Percentiles rank a stretch among this genome's conserved stretches.
Conservation (phyloP, 2,329 filamentous ascomycete species). For the Aspergillus intermedius region DNA sequence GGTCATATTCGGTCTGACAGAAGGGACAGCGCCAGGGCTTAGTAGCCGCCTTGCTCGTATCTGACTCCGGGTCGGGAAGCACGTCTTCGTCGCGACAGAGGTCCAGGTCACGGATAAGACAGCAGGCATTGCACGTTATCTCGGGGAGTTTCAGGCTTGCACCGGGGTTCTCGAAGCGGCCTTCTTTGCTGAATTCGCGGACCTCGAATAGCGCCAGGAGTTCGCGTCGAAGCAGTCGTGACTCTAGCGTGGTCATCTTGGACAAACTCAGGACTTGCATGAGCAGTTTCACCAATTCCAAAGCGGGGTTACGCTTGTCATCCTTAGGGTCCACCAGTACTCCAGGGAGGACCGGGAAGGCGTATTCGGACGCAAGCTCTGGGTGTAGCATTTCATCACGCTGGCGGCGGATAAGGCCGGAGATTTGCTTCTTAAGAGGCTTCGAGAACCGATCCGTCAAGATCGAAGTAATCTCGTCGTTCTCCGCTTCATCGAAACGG, state of each 20-base stretch:
- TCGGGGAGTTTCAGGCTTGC: constrained; percentile 66
- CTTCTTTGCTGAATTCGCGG: constrained; percentile 83
- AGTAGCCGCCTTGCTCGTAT: constrained; percentile 23
- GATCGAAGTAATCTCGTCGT: constrained; percentile 56
- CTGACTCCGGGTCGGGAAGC: constrained; percentile 47
- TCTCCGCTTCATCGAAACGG: constrained; percentile 53
- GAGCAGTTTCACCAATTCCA: constrained; percentile 86
- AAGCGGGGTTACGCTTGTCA: constrained; percentile 65
- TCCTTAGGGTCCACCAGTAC: constrained; percentile 41
- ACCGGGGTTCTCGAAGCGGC: constrained; percentile 80
- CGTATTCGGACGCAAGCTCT: constrained; percentile 79
- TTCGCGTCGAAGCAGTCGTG: constrained; percentile 80
- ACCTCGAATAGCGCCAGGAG: constrained; percentile 86
- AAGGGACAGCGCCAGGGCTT: constrained; percentile 68
- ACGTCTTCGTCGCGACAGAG: constrained; percentile 85
- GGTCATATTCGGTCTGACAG: constrained; percentile 69
- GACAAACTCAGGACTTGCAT: constrained; percentile 90
- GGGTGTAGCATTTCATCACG: constrained; percentile 84
- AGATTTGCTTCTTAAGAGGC: constrained; percentile 82
- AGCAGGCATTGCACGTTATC: constrained; percentile 84
- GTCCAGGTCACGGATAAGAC: constrained; percentile 79
- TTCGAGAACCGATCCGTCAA: constrained; percentile 80
- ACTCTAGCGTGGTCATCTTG: constrained; percentile 83
- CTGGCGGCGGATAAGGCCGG: constrained; percentile 72
- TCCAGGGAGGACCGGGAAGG: constrained; percentile 68